These are phyloP conservation scores for Boletus austroedulis DNA, from an alignment of 1,284 basidiomycete species.

Conservation along the genomic window DNA sequence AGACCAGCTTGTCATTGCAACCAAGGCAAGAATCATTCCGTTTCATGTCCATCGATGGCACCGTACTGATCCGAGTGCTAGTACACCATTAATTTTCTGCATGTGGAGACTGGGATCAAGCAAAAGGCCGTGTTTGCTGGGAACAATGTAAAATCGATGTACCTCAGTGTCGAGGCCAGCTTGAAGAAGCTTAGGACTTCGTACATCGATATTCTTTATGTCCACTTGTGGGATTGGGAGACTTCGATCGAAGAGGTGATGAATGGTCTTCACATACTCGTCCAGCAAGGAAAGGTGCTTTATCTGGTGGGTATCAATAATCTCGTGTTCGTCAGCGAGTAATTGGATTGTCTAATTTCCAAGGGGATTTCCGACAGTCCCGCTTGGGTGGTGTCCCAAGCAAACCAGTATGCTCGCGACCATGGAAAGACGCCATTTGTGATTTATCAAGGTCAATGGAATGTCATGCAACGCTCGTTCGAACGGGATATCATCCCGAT, in stretches of 20 bases:
- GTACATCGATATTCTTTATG: constrained; percentile 42
- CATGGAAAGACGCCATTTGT: constrained; percentile 36
- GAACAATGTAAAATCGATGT: constrained; percentile 38
- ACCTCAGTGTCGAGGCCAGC: constrained; percentile 34
- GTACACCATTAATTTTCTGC: constrained; percentile 37
- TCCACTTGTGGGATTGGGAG: constrained; percentile 34
- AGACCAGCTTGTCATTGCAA: constrained; percentile 55
- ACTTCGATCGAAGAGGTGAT: constrained; percentile 47
- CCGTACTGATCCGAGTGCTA: constrained; percentile 9
- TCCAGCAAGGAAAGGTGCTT: constrained; percentile 43
- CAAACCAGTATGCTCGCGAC: constrained; percentile 50
- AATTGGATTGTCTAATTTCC: too few species aligned
- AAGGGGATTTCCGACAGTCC: background rate
- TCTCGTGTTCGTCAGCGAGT: too few species aligned
- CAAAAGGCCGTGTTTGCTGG: constrained; percentile 37
- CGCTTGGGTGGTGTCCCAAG: constrained; percentile 28
- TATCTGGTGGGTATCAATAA: too few species aligned
- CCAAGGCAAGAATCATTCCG: too few species aligned
- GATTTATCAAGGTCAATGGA: constrained; percentile 51
- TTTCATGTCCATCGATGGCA: too few species aligned
- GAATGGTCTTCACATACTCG: constrained; percentile 46
- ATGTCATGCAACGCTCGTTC: constrained; percentile 37
- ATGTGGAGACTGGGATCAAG: constrained; percentile 14
- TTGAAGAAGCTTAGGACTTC: constrained; percentile 46
- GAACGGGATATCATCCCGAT: constrained; percentile 11